Conservation (phyloP, 345 rosid genomes). For the Salix suchowensis region DNA sequence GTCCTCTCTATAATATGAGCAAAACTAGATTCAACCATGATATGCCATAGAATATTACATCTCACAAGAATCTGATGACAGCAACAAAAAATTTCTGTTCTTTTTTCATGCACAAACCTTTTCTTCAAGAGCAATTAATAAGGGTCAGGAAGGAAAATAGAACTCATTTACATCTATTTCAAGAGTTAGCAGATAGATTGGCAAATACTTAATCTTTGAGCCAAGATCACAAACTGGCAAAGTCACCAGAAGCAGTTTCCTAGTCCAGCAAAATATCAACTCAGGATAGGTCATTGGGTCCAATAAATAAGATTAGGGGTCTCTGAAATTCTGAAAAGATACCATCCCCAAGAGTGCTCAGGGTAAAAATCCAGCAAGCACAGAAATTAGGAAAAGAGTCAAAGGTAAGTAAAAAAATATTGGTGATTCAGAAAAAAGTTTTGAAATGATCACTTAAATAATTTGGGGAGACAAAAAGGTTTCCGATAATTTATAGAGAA, state of each 20-base stretch:
- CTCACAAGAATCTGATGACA: neutral
- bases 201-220: neutral
- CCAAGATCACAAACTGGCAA: neutral
- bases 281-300: neutral
- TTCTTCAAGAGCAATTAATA: too few relatives aligned
- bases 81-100: neutral
- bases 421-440: too few relatives aligned
- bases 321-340: neutral
- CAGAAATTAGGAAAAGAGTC: neutral
- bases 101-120: too few relatives aligned
- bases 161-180: neutral
- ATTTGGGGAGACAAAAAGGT: neutral
- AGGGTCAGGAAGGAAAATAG: neutral
- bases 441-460: neutral
- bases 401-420: neutral
- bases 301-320: neutral
- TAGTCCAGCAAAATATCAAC: neutral
- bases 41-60: neutral
- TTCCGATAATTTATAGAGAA: neutral
- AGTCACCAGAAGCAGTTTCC: neutral
- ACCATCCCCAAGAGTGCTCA: neutral
- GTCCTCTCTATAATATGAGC: conserved; percentile 5
- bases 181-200: neutral
- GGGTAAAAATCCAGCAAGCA: neutral
- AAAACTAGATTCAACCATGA: neutral